Evolutionary conservation across 2,329 filamentous ascomycete species (phyloP).

Genomic region (Pseudogymnoascus sp.): DNA sequence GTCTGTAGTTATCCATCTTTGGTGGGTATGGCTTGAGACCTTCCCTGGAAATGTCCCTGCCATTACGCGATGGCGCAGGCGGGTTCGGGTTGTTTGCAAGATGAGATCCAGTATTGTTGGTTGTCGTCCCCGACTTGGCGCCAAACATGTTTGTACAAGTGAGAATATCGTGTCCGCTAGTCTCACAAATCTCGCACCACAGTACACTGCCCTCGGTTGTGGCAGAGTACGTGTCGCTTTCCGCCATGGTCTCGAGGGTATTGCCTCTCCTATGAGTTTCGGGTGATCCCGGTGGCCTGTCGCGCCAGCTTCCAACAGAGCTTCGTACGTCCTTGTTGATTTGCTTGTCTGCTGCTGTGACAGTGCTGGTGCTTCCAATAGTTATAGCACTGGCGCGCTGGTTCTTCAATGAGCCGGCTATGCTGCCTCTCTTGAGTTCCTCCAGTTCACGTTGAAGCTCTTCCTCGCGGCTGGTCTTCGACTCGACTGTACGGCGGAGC

Average conservation of each 20-base stretch:
- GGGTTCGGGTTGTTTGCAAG: slow-evolving; percentile 14
- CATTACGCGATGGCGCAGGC: slow-evolving; percentile 22
- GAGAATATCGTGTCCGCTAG: slow-evolving; percentile 82
- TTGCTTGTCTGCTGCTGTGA: slow-evolving; percentile 25
- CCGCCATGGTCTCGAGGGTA: slow-evolving; percentile 60
- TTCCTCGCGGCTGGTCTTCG: slow-evolving; percentile 67
- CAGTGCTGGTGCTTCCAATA: slow-evolving; percentile 34
- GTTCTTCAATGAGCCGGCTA: slow-evolving; percentile 25
- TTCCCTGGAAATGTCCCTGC: slow-evolving; percentile 34
- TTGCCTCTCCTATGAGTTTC: slow-evolving; percentile 40
- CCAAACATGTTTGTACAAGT: slow-evolving; percentile 89
- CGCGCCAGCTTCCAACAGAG: slow-evolving; percentile 52
- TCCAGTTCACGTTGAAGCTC: slow-evolving; percentile 80
- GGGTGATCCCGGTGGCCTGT: slow-evolving; percentile 38
- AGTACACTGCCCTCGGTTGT: slow-evolving; percentile 63
- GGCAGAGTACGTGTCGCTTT: slow-evolving; percentile 62
- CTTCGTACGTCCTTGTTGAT: slow-evolving; percentile 54
- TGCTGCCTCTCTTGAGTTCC: slow-evolving; percentile 45
- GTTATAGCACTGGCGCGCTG: slow-evolving; percentile 48
- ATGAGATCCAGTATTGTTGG: slow-evolving; percentile 12
- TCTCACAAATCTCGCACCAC: slow-evolving; percentile 96
- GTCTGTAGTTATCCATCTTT: slow-evolving; percentile 38
- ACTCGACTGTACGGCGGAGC: slow-evolving; percentile 63
- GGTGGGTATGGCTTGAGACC: slow-evolving; percentile 36
- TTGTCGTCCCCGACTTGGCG: slow-evolving; percentile 16